Conservation (phyloP, 352 stramenopile species). For the Aphanomyces euteiches region DNA sequence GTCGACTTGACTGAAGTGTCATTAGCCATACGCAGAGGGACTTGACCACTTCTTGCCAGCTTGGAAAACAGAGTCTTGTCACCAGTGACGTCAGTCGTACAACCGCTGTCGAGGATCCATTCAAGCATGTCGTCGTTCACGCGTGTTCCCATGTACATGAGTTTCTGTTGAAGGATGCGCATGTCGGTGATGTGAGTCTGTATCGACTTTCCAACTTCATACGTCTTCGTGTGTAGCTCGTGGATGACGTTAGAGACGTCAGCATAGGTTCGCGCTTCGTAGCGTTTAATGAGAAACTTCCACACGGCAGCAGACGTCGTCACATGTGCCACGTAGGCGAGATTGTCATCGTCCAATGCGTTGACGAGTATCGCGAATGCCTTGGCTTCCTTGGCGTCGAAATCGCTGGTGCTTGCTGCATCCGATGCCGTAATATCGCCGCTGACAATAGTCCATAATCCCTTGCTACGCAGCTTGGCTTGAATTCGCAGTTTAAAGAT, state of each 20-base stretch:
- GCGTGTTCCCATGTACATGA: not conserved
- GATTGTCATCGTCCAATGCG: not conserved
- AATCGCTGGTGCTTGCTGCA: not conserved
- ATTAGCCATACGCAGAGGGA: not conserved
- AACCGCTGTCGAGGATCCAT: constrained; percentile 10
- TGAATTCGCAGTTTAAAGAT: not conserved
- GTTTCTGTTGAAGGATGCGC: not conserved
- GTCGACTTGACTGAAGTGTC: not conserved
- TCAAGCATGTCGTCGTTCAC: not conserved
- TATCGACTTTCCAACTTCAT: not conserved
- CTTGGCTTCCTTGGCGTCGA: not conserved
- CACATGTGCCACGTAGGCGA: not conserved
- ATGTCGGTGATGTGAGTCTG: not conserved
- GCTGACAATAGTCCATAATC: not conserved
- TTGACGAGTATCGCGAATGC: not conserved
- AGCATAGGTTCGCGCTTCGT: not conserved
- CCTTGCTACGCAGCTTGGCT: not conserved
- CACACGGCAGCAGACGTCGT: not conserved
- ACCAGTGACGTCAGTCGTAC: not conserved
- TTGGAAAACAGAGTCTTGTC: constrained; percentile 1
- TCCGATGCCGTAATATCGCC: not conserved
- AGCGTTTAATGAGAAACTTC: not conserved
- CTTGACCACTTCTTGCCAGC: not conserved
- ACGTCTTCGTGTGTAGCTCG: not conserved
- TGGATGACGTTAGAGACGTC: not conserved